These are phyloP conservation scores for Trichoderma arundinaceum DNA, from an alignment of 2,329 filamentous ascomycete genomes.

Conservation along the genomic window DNA sequence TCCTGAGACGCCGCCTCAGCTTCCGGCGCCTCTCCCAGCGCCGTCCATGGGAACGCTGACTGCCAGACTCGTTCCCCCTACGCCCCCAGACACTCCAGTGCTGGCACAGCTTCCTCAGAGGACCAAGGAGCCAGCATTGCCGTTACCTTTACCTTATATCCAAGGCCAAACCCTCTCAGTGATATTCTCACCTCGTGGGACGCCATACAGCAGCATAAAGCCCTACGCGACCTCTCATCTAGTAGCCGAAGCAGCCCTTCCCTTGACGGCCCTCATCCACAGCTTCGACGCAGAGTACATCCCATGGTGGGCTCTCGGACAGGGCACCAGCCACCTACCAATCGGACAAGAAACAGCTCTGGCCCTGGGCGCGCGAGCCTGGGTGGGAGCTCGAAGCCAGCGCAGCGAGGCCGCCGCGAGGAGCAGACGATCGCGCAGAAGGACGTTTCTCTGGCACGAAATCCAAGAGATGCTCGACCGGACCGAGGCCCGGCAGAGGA, in stretches of 20 bases:
- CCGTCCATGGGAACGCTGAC: conserved; percentile 15
- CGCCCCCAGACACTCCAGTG: conserved; percentile 46
- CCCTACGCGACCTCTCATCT: conserved; percentile 64
- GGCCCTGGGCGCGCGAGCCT: conserved; percentile 58
- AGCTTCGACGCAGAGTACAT: conserved; percentile 65
- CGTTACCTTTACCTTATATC: conserved; percentile 43
- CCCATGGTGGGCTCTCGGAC: conserved; percentile 66
- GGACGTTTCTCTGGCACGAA: conserved; percentile 43
- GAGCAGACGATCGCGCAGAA: background rate
- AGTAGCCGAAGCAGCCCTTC: conserved; percentile 60
- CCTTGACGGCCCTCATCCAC: conserved; percentile 68
- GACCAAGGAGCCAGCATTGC: conserved; percentile 45
- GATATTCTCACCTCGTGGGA: conserved; percentile 69
- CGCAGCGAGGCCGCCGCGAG: conserved; percentile 58
- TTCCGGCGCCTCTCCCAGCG: conserved; percentile 27
- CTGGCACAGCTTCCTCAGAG: conserved; percentile 39
- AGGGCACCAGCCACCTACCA: conserved; percentile 61
- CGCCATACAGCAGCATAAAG: conserved; percentile 58
- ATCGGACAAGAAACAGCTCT: conserved; percentile 62
- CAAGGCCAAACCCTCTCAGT: conserved; percentile 60
- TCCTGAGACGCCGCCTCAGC: conserved; percentile 24
- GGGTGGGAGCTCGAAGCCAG: conserved; percentile 67
- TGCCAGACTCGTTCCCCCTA: conserved; percentile 33
- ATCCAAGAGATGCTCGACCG: conserved; percentile 46
- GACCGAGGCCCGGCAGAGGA: conserved; percentile 27